Evolutionary conservation across 768 basidiomycete species (phyloP).

Genomic region (Astraeus odoratus): DNA sequence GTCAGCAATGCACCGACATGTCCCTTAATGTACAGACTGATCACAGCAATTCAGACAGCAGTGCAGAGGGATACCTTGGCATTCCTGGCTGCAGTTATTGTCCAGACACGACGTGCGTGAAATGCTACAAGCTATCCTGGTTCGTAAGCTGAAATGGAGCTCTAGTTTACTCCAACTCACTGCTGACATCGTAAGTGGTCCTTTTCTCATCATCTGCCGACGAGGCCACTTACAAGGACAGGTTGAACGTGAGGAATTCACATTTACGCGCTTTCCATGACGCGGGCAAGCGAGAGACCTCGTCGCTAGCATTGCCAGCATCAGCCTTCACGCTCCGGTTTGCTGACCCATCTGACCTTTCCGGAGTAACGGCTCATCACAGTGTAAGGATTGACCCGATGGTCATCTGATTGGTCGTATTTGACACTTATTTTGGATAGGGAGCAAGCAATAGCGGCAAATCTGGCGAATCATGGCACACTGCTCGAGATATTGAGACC

Average conservation of each 20-base stretch:
- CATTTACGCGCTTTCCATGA: neutral
- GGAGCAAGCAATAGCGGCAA: neutral
- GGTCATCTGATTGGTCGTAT: neutral
- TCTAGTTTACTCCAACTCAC: slow-evolving; percentile 6
- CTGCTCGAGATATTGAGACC: neutral
- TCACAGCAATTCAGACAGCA: neutral
- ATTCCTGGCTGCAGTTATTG: slow-evolving; percentile 1
- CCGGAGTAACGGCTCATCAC: neutral
- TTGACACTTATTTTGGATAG: neutral
- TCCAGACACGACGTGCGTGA: slow-evolving; percentile 6
- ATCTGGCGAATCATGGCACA: slow-evolving; percentile 2
- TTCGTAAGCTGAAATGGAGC: neutral
- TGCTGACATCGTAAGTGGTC: slow-evolving; percentile 3
- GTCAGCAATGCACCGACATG: neutral
- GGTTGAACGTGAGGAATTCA: slow-evolving; percentile 3
- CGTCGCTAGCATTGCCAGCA: neutral
- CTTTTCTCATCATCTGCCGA: no score
- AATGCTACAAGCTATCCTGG: neutral
- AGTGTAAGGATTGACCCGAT: neutral
- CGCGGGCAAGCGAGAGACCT: neutral
- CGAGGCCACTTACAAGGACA: neutral
- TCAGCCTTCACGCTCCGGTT: slow-evolving; percentile 1
- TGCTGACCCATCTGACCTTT: neutral
- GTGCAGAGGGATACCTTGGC: slow-evolving; percentile 2
- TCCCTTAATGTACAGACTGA: neutral